Percentiles rank a stretch among this genome's conserved stretches.
Conservation (phyloP, 2,329 filamentous ascomycete species). For the Dichotomopilus funicola region DNA sequence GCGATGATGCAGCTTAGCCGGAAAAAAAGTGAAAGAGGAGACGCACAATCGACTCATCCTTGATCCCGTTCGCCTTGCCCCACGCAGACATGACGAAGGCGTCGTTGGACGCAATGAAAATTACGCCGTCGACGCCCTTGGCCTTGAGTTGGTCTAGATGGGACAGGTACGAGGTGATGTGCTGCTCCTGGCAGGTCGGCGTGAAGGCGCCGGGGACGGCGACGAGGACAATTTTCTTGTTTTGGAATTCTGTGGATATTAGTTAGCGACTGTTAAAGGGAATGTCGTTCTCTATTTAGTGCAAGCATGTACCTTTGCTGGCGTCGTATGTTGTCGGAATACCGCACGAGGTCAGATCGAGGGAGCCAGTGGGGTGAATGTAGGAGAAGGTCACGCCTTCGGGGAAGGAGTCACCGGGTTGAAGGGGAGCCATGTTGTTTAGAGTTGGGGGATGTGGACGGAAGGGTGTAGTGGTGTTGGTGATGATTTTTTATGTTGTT, state of each 20-base stretch:
- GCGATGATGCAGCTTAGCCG: too few species aligned
- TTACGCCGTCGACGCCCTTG: constrained; percentile 77
- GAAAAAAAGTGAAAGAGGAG: not conserved
- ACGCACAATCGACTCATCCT: constrained; percentile 56
- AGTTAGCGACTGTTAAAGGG: not conserved
- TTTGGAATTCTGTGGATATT: constrained; percentile 42
- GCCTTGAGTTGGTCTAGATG: constrained; percentile 63
- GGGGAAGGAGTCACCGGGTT: constrained; percentile 79
- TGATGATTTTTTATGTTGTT: not conserved
- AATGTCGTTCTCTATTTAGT: not conserved
- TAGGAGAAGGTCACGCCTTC: constrained; percentile 75
- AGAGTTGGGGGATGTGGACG: not conserved
- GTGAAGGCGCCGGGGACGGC: constrained; percentile 70
- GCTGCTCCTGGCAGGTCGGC: constrained; percentile 73
- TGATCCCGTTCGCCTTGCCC: constrained; percentile 80
- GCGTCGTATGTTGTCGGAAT: constrained; percentile 73
- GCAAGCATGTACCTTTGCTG: constrained; percentile 51
- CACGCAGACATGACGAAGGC: constrained; percentile 81
- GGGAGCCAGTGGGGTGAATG: constrained; percentile 68
- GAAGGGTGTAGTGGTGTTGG: not conserved
- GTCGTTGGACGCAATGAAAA: constrained; percentile 80
- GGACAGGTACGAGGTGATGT: constrained; percentile 74
- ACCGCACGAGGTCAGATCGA: constrained; percentile 68
- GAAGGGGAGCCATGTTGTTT: constrained; percentile 52
- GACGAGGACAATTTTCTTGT: constrained; percentile 52